Percentiles rank a stretch among this genome's conserved stretches.
phyloP scores from a whole-genome alignment of 106 monocot species.

The Phalaenopsis aphrodite region DNA sequence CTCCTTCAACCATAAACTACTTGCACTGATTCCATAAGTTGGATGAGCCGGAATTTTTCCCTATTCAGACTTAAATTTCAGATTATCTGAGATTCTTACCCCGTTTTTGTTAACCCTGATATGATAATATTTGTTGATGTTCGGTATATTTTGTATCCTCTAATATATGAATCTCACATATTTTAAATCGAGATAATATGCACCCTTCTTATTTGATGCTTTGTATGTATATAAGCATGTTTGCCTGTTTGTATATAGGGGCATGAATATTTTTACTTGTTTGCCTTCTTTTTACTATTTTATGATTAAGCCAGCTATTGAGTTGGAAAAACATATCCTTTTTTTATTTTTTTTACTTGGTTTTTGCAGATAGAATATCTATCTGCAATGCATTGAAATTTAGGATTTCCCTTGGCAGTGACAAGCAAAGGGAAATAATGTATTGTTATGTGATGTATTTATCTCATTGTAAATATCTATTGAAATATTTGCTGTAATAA shows the following conservation, averaged over 20 bases:
- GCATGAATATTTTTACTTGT: neutral
- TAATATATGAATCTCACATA: too few relatives aligned
- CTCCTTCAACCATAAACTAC: too few relatives aligned
- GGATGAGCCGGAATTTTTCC: too few relatives aligned
- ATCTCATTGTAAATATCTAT: neutral
- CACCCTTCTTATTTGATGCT: too few relatives aligned
- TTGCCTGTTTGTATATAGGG: neutral
- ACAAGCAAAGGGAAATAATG: neutral
- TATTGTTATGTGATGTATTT: neutral
- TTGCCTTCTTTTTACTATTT: neutral
- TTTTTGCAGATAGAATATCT: neutral
- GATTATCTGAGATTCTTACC: too few relatives aligned
- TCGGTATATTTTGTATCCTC: too few relatives aligned
- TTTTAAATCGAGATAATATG: too few relatives aligned
- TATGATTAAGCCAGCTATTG: neutral
- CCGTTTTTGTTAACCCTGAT: too few relatives aligned
- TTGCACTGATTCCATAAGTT: too few relatives aligned
- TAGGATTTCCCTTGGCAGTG: neutral
- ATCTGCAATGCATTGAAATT: neutral
- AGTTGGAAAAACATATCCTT: neutral
- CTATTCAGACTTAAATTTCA: too few relatives aligned
- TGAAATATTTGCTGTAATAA: neutral
- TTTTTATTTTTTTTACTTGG: neutral
- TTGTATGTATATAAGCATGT: too few relatives aligned
- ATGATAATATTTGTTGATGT: too few relatives aligned